phyloP scores from a whole-genome alignment of 2,329 filamentous ascomycete genomes.

The Emericellopsis cladophorae region DNA sequence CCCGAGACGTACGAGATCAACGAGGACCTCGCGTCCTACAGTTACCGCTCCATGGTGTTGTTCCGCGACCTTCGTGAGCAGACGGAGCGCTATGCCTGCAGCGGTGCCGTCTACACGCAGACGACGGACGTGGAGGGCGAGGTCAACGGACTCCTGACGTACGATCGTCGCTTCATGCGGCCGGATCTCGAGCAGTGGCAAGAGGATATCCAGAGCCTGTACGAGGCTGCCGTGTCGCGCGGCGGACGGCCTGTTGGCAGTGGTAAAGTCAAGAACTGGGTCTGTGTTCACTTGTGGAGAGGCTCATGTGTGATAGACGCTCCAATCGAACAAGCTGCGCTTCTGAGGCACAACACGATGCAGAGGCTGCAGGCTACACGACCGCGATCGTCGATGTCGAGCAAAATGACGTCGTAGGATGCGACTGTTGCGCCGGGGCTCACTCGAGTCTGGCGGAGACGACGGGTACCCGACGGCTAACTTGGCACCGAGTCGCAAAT shows the following conservation, averaged over 20 bases:
- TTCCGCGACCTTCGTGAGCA: conserved; percentile 49
- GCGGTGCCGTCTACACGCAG: conserved; percentile 59
- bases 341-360: too few species aligned
- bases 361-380: too few species aligned
- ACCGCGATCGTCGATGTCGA: too few species aligned
- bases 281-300: too few species aligned
- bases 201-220: conserved; percentile 44
- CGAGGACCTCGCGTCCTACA: conserved; percentile 44
- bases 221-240: conserved; percentile 33
- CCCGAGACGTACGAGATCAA: conserved; percentile 58
- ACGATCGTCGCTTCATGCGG: conserved; percentile 49
- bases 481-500: too few species aligned
- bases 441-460: too few species aligned
- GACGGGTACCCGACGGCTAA: too few species aligned
- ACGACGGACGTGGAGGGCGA: conserved; percentile 65
- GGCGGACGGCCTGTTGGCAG: conserved; percentile 3
- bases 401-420: too few species aligned
- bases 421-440: too few species aligned
- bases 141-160: conserved; percentile 59
- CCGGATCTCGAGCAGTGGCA: conserved; percentile 46
- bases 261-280: too few species aligned
- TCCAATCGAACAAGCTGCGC: too few species aligned
- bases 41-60: conserved; percentile 49
- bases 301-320: too few species aligned
- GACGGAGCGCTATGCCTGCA: conserved; percentile 48